Base-by-base conservation (phyloP, 768 basidiomycete species). In the Termitomyces sp. region DNA sequence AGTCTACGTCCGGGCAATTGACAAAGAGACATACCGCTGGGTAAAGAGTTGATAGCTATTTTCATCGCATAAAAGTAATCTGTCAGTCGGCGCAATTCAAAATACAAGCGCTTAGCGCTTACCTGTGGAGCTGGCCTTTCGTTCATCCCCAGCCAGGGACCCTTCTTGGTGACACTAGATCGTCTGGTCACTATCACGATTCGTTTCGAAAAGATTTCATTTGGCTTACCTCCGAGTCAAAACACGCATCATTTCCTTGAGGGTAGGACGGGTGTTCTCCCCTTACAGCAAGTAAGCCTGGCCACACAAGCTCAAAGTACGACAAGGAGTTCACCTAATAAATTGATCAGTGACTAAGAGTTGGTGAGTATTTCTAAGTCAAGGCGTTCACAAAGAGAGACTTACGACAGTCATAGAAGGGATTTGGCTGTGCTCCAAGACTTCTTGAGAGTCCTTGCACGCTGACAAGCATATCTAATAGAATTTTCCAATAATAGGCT, bases 391-490 rank as follows among this genome's bases (percentile, higher is more conserved):
- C 32, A 32, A 5, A 33, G 8, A 7, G 10, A 37, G 32, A 50
- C 51, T 30, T 34, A 58, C 57, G 7, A 0, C 9, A 5, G 58
- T 59, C 53, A 59, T 55, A 0, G 58, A 55, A 2, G 4, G 5
- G 12, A 39, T 8, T 13, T 40, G 33, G n/a, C 14, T 33, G 12
- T 32, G 10, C 20, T 48, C 47, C 10, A 22, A 26, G 2, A 48
- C 52, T 42, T 45, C 8, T 33, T 59, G 34, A 20, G 40, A 44
- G 34, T 55, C 54, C 32, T 51, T 52, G 27, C 58, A 59, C 4
- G 58, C 58, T 5, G 58, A 55, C 2, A 59, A 8, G 22, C 48
- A 59, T 27, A 59, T n/a, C 58, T 52, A 1, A 13, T 1, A n/a
- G 18, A 7, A 13, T 24, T 4, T 8, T 9, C 13, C 7, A n/a